A percentile compares a stretch with the other conserved stretches of the same genome.
phyloP scores from a whole-genome alignment of 78 protist genomes.

The Tieghemostelium lacteum region DNA sequence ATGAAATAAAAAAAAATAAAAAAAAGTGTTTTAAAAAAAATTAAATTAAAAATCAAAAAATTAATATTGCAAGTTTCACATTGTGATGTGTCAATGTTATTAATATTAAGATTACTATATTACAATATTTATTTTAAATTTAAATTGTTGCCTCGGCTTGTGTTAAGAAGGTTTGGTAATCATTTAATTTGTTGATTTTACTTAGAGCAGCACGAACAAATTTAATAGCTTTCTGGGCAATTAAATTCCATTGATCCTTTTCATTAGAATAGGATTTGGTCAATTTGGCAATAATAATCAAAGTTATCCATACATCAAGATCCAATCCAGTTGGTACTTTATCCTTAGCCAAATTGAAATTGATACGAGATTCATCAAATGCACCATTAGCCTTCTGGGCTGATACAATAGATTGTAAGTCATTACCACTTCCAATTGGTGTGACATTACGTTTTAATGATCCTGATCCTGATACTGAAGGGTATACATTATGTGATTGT shows the following conservation, averaged over 20 bases:
- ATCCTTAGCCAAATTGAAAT: not conserved
- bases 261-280: not conserved
- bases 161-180: not conserved
- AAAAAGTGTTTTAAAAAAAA: no score
- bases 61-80: no score
- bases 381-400: conserved; percentile 64
- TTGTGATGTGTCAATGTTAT: no score
- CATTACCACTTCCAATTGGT: conserved; percentile 4
- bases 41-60: no score
- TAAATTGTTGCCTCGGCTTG: not conserved
- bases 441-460: not conserved
- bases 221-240: conserved; percentile 24
- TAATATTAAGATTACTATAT: no score
- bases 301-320: conserved; percentile 31
- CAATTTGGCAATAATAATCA: conserved; percentile 22
- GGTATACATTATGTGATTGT: not conserved
- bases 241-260: conserved; percentile 23
- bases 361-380: not conserved
- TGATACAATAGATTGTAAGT: conserved; percentile 2
- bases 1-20: no score
- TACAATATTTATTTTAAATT: no score
- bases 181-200: not conserved
- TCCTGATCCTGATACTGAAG: not conserved
- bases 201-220: conserved; percentile 37
- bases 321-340: not conserved